phyloP scores from a whole-genome alignment of 371 early-diverging fungal species.

The Zychaea mexicana region DNA sequence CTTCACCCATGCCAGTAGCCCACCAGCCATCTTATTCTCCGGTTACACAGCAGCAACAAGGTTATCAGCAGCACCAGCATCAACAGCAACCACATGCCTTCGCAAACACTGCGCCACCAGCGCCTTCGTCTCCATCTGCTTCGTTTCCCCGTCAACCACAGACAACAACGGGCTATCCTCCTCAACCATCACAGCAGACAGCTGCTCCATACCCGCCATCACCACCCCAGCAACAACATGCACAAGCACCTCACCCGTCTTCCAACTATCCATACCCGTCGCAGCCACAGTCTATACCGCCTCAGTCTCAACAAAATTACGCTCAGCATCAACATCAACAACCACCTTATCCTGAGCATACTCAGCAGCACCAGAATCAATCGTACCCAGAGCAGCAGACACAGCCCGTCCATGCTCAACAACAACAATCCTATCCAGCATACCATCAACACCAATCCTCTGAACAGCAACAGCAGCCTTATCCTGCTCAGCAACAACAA shows the following conservation, averaged over 20 bases:
- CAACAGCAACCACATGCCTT: neutral
- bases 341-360: neutral
- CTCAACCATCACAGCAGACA: neutral
- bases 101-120: neutral
- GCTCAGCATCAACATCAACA: neutral
- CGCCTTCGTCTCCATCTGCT: neutral
- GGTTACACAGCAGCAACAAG: constrained; percentile 1
- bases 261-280: neutral
- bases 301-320: neutral
- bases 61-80: neutral
- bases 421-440: too few species aligned
- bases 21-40: constrained; percentile 1
- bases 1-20: neutral
- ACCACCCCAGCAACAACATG: constrained; percentile 2
- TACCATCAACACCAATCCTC: too few species aligned
- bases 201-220: neutral
- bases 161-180: neutral
- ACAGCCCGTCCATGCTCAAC: too few species aligned
- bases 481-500: neutral
- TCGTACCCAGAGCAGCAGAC: too few species aligned
- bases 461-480: neutral
- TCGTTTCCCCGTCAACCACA: neutral
- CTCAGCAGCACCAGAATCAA: neutral
- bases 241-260: neutral
- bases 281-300: neutral